Conservation (phyloP, 2,329 filamentous ascomycete genomes). For the Plenodomus biglobosus region DNA sequence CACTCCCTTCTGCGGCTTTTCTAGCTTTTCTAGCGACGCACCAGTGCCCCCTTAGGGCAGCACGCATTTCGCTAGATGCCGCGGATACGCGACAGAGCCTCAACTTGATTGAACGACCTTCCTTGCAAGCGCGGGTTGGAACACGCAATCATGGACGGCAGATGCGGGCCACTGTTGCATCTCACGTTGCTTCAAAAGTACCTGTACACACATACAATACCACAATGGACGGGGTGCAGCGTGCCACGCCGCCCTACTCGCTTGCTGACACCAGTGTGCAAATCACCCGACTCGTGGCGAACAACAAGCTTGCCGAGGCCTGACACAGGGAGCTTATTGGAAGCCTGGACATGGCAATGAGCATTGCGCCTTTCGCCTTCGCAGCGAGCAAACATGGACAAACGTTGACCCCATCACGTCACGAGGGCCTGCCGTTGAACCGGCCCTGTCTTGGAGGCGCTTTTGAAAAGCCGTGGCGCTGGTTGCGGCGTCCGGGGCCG, state of each 20-base stretch:
- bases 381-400: no score
- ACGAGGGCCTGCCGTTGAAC: conserved; percentile 1
- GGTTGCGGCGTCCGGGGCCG: conserved; percentile 2
- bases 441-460: neutral
- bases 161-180: neutral
- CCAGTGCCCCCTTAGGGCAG: neutral
- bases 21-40: neutral
- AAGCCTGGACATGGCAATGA: neutral
- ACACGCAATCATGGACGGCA: neutral
- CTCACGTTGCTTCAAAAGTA: no score
- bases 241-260: no score
- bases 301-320: conserved; percentile 3
- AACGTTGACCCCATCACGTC: no score
- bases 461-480: conserved; percentile 3
- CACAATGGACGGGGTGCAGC: no score
- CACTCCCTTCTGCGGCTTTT: neutral
- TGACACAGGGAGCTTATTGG: conserved; percentile 9
- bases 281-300: neutral
- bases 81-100: neutral
- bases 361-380: no score
- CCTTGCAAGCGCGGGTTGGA: neutral
- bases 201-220: no score
- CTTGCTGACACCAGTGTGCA: no score
- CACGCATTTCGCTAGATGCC: neutral
- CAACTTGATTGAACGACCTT: neutral